A percentile compares a stretch with the other conserved stretches of the same genome.
These are phyloP conservation scores for Prunus mongolica DNA, from an alignment of 306 rosid genomes.

Conservation along the genomic window DNA sequence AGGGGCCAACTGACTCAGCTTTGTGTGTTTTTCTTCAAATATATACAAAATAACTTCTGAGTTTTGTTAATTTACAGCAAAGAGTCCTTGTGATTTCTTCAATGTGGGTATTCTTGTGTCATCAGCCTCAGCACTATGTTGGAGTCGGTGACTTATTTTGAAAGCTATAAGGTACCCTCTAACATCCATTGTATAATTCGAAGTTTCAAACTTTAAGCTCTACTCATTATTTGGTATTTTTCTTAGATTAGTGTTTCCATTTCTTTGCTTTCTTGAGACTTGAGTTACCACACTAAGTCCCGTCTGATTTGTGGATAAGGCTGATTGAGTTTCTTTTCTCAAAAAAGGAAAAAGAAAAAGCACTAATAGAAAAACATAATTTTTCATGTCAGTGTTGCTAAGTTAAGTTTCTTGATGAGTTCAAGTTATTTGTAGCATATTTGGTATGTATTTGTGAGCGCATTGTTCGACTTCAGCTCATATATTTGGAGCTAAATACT, in stretches of 20 bases:
- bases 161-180: conserved; percentile 54
- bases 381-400: background rate
- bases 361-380: background rate
- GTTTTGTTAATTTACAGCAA: conserved; percentile 8
- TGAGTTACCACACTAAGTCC: too few species aligned
- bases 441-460: background rate
- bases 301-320: background rate
- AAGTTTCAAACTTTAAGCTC: background rate
- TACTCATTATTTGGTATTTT: background rate
- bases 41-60: conserved; percentile 22
- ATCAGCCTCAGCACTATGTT: conserved; percentile 53
- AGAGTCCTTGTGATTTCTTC: conserved; percentile 31
- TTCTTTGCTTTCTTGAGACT: background rate
- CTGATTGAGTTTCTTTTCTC: background rate
- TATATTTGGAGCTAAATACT: background rate
- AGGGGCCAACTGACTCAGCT: background rate
- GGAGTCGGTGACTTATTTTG: conserved; percentile 58
- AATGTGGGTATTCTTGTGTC: conserved; percentile 37
- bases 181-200: background rate
- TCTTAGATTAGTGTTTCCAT: background rate
- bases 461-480: background rate
- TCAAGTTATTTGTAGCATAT: too few species aligned
- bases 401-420: background rate
- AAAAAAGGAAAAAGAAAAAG: background rate
- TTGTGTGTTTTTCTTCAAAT: conserved; percentile 9